Percentiles rank a stretch among this genome's conserved stretches.
Evolutionary conservation across 2,329 filamentous ascomycete genomes (phyloP).

Genomic region (Xylariaceae sp.): DNA sequence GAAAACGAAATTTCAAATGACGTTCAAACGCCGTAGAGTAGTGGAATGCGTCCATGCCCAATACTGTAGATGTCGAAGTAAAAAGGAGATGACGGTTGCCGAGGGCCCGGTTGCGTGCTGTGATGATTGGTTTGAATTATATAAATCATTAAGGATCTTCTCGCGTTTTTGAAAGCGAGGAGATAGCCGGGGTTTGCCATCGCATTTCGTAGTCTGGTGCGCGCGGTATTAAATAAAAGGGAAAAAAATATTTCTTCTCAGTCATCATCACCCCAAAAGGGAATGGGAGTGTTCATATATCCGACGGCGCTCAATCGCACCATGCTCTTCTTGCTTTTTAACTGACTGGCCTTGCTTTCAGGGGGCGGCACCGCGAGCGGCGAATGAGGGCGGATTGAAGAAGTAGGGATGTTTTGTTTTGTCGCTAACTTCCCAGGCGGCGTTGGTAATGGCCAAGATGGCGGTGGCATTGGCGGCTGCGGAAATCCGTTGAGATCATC

Average conservation of each 20-base stretch:
- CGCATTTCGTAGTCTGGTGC: too few relatives aligned
- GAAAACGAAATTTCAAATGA: too few relatives aligned
- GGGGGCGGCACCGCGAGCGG: constrained; percentile 21
- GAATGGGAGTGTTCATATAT: constrained; percentile 29
- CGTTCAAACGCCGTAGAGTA: too few relatives aligned
- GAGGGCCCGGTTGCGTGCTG: too few relatives aligned
- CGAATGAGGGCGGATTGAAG: constrained; percentile 17
- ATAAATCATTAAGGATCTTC: too few relatives aligned
- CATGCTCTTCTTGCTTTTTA: constrained; percentile 36
- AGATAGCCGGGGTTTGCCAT: too few relatives aligned
- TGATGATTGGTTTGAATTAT: too few relatives aligned
- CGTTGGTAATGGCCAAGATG: constrained; percentile 15
- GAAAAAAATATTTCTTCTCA: constrained; percentile 11
- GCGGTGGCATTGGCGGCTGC: constrained; percentile 18
- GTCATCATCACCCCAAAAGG: constrained; percentile 43
- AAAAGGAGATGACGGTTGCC: too few relatives aligned
- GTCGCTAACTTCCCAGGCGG: constrained; percentile 1
- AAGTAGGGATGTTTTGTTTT: neutral
- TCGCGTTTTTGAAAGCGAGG: too few relatives aligned
- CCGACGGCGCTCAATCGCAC: constrained; percentile 43
- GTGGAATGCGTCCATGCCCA: too few relatives aligned
- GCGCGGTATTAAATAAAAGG: too few relatives aligned
- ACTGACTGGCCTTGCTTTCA: constrained; percentile 2
- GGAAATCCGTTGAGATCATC: constrained; percentile 10
- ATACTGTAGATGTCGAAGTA: too few relatives aligned